phyloP scores from a whole-genome alignment of 345 rosid genomes.

The Microthlaspi erraticum region DNA sequence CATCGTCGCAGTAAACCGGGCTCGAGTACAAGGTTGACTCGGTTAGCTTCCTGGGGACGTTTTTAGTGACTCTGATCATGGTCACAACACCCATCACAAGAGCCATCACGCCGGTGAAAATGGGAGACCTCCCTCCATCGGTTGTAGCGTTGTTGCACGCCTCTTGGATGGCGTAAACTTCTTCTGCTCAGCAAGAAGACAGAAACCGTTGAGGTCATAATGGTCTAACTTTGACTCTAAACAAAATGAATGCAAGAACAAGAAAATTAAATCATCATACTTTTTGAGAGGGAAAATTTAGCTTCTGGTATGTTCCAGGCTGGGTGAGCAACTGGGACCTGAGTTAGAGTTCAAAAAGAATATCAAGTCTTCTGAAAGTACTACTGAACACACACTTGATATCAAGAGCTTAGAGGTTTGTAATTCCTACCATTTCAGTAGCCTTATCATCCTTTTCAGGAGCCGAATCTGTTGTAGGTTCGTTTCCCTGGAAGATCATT shows the following conservation, averaged over 20 bases:
- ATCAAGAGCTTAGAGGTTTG: constrained; percentile 13
- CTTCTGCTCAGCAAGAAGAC: constrained; percentile 45
- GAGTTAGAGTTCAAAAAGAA: constrained; percentile 26
- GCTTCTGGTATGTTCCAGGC: constrained; percentile 52
- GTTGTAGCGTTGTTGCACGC: constrained; percentile 50
- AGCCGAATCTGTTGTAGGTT: constrained; percentile 46
- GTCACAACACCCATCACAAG: constrained; percentile 82
- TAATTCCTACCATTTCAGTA: constrained; percentile 49
- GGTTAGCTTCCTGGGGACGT: constrained; percentile 71
- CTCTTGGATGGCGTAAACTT: constrained; percentile 45
- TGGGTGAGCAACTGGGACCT: constrained; percentile 41
- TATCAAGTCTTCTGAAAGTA: not conserved
- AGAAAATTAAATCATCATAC: constrained; percentile 46
- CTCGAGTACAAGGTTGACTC: constrained; percentile 64
- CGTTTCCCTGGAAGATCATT: constrained; percentile 48
- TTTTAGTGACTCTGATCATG: constrained; percentile 74
- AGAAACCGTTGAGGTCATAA: not conserved
- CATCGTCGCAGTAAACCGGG: constrained; percentile 51
- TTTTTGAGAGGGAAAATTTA: constrained; percentile 47
- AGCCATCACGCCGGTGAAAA: constrained; percentile 83
- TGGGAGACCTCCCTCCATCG: constrained; percentile 57
- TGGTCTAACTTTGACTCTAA: constrained; percentile 1
- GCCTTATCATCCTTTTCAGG: constrained; percentile 35
- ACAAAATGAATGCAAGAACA: constrained; percentile 16
- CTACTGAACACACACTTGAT: not conserved